Percentiles rank a stretch among this genome's conserved stretches.
Evolutionary conservation across 2,329 filamentous ascomycete genomes (phyloP).

Genomic region (Trichothecium roseum): DNA sequence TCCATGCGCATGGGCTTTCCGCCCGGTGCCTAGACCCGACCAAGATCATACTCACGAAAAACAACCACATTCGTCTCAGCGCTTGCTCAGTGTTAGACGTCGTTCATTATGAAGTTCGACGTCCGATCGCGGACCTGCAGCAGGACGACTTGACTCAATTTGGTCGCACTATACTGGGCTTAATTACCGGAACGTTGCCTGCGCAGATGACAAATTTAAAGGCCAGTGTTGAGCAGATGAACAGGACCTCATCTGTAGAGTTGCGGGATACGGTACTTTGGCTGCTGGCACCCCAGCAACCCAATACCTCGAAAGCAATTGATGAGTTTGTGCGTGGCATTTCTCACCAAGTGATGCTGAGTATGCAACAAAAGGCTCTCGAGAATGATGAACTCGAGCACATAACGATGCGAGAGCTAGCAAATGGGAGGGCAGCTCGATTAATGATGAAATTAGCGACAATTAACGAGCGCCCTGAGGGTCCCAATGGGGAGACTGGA

Average conservation of each 20-base stretch:
- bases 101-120: slow-evolving; percentile 65
- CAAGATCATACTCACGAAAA: slow-evolving; percentile 84
- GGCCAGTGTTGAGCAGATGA: slow-evolving; percentile 65
- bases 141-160: slow-evolving; percentile 80
- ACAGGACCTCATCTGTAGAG: slow-evolving; percentile 65
- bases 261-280: slow-evolving; percentile 72
- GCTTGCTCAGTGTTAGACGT: slow-evolving; percentile 87
- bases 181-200: slow-evolving; percentile 59
- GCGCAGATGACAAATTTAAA: slow-evolving; percentile 49
- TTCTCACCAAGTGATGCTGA: slow-evolving; percentile 62
- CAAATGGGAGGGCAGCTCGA: slow-evolving; percentile 79
- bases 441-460: slow-evolving; percentile 73
- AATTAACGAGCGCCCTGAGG: slow-evolving; percentile 83
- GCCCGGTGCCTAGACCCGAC: slow-evolving; percentile 77
- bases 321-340: slow-evolving; percentile 73
- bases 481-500: slow-evolving; percentile 54
- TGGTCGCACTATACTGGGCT: slow-evolving; percentile 71
- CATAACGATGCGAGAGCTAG: slow-evolving; percentile 69
- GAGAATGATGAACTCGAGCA: slow-evolving; percentile 55
- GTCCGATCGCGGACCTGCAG: slow-evolving; percentile 65
- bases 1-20: slow-evolving; percentile 72
- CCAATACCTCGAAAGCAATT: slow-evolving; percentile 54
- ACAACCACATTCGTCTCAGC: slow-evolving; percentile 79
- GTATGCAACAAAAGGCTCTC: slow-evolving; percentile 63
- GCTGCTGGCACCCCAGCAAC: slow-evolving; percentile 60